These are phyloP conservation scores for Suillus subalutaceus DNA, from an alignment of 768 basidiomycete genomes.

Conservation along the genomic window DNA sequence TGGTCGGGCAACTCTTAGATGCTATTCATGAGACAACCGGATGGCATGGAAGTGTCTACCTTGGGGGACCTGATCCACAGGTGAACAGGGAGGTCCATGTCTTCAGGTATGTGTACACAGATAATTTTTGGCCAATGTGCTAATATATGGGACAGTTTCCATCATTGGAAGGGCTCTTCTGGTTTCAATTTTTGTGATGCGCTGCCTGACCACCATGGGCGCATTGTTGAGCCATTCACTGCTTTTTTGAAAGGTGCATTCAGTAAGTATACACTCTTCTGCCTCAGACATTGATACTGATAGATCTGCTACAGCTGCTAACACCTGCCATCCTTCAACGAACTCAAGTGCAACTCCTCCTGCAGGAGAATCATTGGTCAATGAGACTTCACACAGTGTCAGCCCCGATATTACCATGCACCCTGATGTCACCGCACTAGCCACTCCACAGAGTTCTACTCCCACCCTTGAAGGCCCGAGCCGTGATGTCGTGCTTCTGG, in stretches of 20 bases:
- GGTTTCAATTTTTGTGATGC: not conserved
- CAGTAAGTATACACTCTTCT: not conserved
- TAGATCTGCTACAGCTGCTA: not conserved
- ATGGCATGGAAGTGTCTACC: not conserved
- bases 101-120: not conserved
- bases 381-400: too few relatives aligned
- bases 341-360: too few relatives aligned
- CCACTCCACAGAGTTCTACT: too few relatives aligned
- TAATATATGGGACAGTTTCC: not conserved
- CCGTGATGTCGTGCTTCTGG: too few relatives aligned
- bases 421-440: too few relatives aligned
- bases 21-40: not conserved
- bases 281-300: not conserved
- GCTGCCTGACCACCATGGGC: not conserved
- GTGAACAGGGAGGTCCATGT: not conserved
- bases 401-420: too few relatives aligned
- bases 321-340: not conserved
- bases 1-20: not conserved
- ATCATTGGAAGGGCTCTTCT: not conserved
- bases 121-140: too few relatives aligned
- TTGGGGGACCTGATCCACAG: not conserved
- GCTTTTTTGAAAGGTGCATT: not conserved
- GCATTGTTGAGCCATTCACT: not conserved
- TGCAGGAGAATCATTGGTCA: too few relatives aligned
- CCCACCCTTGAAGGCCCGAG: too few relatives aligned